Evolutionary conservation across 2,329 filamentous ascomycete genomes (phyloP).

Genomic region (Pyrenochaeta sp.): DNA sequence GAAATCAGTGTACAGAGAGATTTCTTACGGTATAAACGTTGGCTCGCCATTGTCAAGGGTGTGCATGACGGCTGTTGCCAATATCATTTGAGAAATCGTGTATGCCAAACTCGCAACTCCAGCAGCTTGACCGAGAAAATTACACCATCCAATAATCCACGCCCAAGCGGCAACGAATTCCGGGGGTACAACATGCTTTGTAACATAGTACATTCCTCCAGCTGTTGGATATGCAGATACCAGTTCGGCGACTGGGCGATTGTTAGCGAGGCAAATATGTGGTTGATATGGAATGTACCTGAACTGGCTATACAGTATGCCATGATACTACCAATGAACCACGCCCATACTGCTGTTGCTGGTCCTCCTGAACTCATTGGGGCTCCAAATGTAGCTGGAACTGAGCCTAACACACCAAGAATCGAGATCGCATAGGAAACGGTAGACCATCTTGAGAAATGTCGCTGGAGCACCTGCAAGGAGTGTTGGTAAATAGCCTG

Average conservation of each 20-base stretch:
- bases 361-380: conserved; percentile 68
- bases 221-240: conserved; percentile 73
- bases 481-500: conserved; percentile 23
- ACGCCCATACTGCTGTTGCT: conserved; percentile 71
- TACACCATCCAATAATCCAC: conserved; percentile 74
- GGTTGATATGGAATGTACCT: conserved; percentile 42
- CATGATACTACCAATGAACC: conserved; percentile 71
- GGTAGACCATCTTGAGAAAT: conserved; percentile 73
- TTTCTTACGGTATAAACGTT: conserved; percentile 64
- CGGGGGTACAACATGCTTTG: conserved; percentile 69
- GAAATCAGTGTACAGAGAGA: neutral
- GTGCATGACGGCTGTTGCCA: conserved; percentile 70
- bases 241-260: conserved; percentile 65
- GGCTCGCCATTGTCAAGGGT: conserved; percentile 63
- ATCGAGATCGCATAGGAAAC: conserved; percentile 73
- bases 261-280: neutral
- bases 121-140: conserved; percentile 70
- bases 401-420: conserved; percentile 70
- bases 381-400: conserved; percentile 69
- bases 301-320: conserved; percentile 71
- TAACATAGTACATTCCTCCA: conserved; percentile 74
- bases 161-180: conserved; percentile 70
- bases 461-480: conserved; percentile 65
- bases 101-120: conserved; percentile 70
- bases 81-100: conserved; percentile 70